Conservation (phyloP, 1,284 basidiomycete genomes). For the Apiotrichum laibachii region DNA sequence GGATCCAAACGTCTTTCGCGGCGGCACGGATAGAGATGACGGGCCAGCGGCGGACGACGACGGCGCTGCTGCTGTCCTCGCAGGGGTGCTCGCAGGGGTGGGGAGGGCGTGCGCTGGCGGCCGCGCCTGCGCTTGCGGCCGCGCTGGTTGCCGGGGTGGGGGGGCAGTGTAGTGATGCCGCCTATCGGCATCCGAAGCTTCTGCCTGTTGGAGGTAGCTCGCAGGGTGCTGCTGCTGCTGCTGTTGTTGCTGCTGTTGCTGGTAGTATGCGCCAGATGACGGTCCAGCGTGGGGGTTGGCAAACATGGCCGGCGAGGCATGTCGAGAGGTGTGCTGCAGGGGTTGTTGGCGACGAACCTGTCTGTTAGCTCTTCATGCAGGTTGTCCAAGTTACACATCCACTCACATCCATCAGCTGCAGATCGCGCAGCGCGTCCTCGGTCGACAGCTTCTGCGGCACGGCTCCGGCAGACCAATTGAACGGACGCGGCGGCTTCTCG, state of each 20-base stretch:
- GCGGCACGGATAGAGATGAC: neutral
- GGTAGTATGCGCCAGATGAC: constrained; percentile 17
- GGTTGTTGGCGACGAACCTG: constrained; percentile 1
- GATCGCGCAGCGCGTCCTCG: constrained; percentile 39
- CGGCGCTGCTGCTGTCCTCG: neutral
- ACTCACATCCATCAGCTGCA: constrained; percentile 47
- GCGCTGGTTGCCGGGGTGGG: neutral
- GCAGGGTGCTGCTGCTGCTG: constrained; percentile 15
- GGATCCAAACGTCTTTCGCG: neutral
- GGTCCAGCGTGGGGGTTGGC: constrained; percentile 13
- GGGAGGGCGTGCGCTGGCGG: neutral
- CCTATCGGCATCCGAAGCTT: constrained; percentile 5
- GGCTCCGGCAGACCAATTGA: constrained; percentile 45
- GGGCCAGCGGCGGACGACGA: neutral
- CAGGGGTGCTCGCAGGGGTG: neutral
- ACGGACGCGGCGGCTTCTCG: constrained; percentile 24
- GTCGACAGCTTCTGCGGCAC: constrained; percentile 30
- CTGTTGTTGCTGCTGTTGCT: constrained; percentile 13
- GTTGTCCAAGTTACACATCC: neutral
- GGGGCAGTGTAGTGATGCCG: constrained; percentile 4
- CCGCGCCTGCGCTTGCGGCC: neutral
- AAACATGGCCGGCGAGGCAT: constrained; percentile 35
- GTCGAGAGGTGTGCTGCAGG: constrained; percentile 22
- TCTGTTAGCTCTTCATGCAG: neutral
- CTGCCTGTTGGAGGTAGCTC: constrained; percentile 10